Conservation (phyloP, 176 grass and related monocot species). For the Elymus sibiricus region DNA sequence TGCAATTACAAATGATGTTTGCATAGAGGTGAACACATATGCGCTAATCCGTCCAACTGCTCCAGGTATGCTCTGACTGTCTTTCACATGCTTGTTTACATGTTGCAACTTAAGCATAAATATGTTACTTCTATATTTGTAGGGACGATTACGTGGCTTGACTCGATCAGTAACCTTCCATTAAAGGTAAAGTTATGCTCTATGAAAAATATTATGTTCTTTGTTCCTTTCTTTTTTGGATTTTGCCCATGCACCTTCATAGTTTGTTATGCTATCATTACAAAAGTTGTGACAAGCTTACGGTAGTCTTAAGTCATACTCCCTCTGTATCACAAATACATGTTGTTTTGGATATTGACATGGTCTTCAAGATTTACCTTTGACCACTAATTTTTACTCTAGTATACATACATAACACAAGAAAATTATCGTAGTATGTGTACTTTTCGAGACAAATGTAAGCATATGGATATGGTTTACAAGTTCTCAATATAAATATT, state of each 20-base stretch:
- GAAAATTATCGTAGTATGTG: no score
- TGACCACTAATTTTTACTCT: background rate
- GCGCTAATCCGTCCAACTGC: constrained; percentile 70
- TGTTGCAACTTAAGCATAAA: constrained; percentile 4
- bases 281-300: background rate
- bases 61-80: constrained; percentile 54
- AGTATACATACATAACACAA: background rate
- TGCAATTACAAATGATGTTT: constrained; percentile 75
- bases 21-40: constrained; percentile 92
- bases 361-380: background rate
- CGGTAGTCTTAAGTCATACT: background rate
- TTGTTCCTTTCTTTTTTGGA: background rate
- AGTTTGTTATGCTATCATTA: background rate
- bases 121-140: constrained; percentile 38
- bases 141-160: constrained; percentile 85
- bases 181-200: constrained; percentile 58
- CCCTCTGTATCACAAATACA: background rate
- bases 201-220: background rate
- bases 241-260: background rate
- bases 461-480: no score
- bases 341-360: background rate
- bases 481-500: background rate
- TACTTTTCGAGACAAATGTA: no score
- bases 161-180: constrained; percentile 92
- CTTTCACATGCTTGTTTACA: constrained; percentile 22